Base-by-base conservation (phyloP, 495 filamentous ascomycete genomes). In the Aspergillus saccharolyticus region DNA sequence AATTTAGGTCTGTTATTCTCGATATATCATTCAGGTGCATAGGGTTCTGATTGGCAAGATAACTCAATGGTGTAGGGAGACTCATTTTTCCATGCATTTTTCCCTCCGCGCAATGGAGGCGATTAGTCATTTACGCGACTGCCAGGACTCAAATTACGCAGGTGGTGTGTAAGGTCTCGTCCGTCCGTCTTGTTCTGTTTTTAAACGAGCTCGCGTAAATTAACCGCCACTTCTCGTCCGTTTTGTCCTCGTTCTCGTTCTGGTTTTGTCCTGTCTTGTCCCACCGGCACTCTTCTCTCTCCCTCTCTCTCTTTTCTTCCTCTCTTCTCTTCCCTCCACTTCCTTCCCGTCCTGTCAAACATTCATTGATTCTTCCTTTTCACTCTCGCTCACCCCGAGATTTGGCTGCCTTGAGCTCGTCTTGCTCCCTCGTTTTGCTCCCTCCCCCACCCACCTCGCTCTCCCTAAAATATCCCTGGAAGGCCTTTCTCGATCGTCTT, bases 151-250 rank as follows among this genome's bases (percentile, higher is more conserved):
- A 62, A 62, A 59, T 58, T 63, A 67, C 60, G 57, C 56, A 25
- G 56, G 30, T 30, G 54, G 57, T 39, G 33, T 39, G 33, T 59
- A 59, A 60, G 56, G 55, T 58, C 48, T 58, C 52, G 57, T 63
- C 57, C 25, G 25, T 28, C 25, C 25, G 25, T 28, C 25, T 28
- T 48, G 57, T 63, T 54, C 57, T 12, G 33, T 39, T 39, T 39
- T 39, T 39, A 59, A 54, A 63, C 61, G 42, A 30, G 49, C 58
- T 68, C 65, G 65, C 65, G 66, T 68, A 68, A 68, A 52, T 68
- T 67, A 66, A 68, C 61, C 66, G 59, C 61, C 54, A 57, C 59
- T 49, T 24, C 17, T 24, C 25, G 25, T 28, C 25, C 52, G 66
- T 68, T 59, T 54, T 50, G 57, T 66, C 57, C 48, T 53, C 62